Percentiles rank a stretch among this genome's conserved stretches.
Conservation (phyloP, 2,329 filamentous ascomycete genomes). For the Emergomyces pasteurianus region DNA sequence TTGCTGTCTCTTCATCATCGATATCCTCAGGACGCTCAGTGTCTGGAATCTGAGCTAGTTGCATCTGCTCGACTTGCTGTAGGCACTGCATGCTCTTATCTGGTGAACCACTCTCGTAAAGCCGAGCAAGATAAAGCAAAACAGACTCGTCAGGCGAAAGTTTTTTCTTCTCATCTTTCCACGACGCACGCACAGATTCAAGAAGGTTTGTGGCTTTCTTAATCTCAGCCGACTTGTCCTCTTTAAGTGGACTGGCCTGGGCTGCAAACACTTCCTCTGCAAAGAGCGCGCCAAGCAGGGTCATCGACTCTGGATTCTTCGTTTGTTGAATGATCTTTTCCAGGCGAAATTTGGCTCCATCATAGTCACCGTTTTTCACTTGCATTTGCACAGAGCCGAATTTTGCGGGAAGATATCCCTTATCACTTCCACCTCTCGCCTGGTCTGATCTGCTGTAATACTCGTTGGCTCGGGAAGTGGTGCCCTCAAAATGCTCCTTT, state of each 20-base stretch:
- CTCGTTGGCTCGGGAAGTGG: constrained; percentile 63
- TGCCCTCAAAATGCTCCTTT: constrained; percentile 75
- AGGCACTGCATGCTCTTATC: constrained; percentile 89
- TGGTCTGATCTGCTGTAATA: constrained; percentile 87
- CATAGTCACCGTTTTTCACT: constrained; percentile 69
- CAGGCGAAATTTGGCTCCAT: constrained; percentile 82
- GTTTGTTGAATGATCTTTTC: constrained; percentile 89
- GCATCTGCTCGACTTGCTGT: constrained; percentile 81
- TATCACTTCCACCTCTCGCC: constrained; percentile 80
- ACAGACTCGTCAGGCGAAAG: constrained; percentile 72
- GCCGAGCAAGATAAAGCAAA: constrained; percentile 75
- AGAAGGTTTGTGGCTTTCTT: constrained; percentile 79
- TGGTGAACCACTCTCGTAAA: constrained; percentile 76
- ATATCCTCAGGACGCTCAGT: constrained; percentile 52
- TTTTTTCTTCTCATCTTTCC: constrained; percentile 88
- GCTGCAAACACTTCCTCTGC: constrained; percentile 86
- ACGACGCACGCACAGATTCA: constrained; percentile 71
- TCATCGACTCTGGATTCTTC: constrained; percentile 78
- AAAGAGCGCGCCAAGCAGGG: constrained; percentile 77
- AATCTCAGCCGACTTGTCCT: constrained; percentile 74
- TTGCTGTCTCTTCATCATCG: constrained; percentile 47
- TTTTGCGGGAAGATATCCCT: constrained; percentile 84
- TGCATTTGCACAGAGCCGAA: constrained; percentile 87
- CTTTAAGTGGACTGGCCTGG: constrained; percentile 65
- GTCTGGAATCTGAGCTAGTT: constrained; percentile 63